Evolutionary conservation across 495 filamentous ascomycete genomes (phyloP).

Genomic region (Hypoxylon intermedium): DNA sequence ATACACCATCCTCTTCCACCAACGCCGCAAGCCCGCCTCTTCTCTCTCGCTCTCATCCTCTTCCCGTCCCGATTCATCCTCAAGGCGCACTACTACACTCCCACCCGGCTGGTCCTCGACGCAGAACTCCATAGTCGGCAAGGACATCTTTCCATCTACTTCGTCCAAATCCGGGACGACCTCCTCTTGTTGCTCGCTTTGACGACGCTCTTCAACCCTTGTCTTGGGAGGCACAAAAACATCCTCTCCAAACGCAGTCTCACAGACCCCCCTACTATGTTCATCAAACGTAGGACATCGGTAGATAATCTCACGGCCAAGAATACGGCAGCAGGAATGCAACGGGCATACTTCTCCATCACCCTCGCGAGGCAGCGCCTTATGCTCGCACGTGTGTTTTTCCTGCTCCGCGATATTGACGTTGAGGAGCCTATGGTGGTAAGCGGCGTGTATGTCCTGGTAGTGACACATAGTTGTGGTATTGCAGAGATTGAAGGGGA

Average conservation of each 20-base stretch:
- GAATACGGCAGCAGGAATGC: constrained; percentile 25
- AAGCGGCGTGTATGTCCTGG: constrained; percentile 14
- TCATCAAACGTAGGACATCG: neutral
- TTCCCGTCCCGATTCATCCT: neutral
- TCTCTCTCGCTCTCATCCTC: neutral
- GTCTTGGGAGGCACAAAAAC: constrained; percentile 9
- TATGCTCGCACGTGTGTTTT: neutral
- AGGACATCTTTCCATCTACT: neutral
- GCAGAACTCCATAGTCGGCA: constrained; percentile 12
- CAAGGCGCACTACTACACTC: neutral
- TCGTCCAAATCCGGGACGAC: neutral
- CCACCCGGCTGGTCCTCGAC: constrained; percentile 9
- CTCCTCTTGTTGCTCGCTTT: neutral
- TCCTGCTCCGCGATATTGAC: constrained; percentile 12
- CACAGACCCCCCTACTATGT: neutral
- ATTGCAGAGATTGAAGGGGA: too few species aligned
- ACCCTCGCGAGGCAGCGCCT: neutral
- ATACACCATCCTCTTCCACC: neutral
- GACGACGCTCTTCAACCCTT: neutral
- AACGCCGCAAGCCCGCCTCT: neutral
- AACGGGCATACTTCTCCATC: constrained; percentile 3
- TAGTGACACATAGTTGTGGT: constrained; percentile 16
- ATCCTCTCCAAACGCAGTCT: neutral
- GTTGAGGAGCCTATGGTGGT: constrained; percentile 17
- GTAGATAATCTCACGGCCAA: constrained; percentile 8